Conservation (phyloP, 108 stramenopile genomes). For the Cylindrotheca fusiformis region DNA sequence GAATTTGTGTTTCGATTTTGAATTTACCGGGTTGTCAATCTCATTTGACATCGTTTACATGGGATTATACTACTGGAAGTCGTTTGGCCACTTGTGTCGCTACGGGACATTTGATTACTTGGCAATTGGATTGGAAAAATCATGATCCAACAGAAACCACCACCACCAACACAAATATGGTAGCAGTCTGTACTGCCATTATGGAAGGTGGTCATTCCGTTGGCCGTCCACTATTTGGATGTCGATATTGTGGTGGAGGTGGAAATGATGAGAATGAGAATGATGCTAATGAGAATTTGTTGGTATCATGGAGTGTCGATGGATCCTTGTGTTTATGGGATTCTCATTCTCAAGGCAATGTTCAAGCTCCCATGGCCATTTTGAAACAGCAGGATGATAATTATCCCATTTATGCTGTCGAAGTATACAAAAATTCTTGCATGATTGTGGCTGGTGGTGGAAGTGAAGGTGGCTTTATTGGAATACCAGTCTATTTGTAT, state of each 20-base stretch:
- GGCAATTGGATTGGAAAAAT: conserved; percentile 23
- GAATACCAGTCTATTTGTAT: conserved; percentile 63
- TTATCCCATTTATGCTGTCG: conserved; percentile 78
- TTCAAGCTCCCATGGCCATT: conserved; percentile 69
- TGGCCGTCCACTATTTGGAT: conserved; percentile 77
- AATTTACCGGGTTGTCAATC: conserved; percentile 48
- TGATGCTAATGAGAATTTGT: conserved; percentile 52
- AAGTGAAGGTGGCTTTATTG: conserved; percentile 65
- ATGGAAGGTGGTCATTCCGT: conserved; percentile 73
- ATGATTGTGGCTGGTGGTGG: conserved; percentile 54
- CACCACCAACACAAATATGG: conserved; percentile 2
- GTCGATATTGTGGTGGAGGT: conserved; percentile 55
- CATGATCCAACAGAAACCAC: conserved; percentile 25
- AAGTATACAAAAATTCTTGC: conserved; percentile 21
- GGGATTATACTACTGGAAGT: conserved; percentile 59
- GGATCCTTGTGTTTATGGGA: conserved; percentile 83
- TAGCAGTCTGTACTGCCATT: conserved; percentile 57
- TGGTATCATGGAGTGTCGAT: conserved; percentile 87
- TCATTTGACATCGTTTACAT: conserved; percentile 79
- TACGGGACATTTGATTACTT: conserved; percentile 64
- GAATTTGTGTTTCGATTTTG: conserved; percentile 52
- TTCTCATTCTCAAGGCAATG: conserved; percentile 50
- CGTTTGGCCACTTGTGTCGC: conserved; percentile 77
- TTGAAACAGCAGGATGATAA: conserved; percentile 40
- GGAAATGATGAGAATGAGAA: too few species aligned